Percentiles rank a stretch among this genome's conserved stretches.
These are phyloP conservation scores for Talaromyces liani DNA, from an alignment of 495 filamentous ascomycete genomes.

Conservation along the genomic window DNA sequence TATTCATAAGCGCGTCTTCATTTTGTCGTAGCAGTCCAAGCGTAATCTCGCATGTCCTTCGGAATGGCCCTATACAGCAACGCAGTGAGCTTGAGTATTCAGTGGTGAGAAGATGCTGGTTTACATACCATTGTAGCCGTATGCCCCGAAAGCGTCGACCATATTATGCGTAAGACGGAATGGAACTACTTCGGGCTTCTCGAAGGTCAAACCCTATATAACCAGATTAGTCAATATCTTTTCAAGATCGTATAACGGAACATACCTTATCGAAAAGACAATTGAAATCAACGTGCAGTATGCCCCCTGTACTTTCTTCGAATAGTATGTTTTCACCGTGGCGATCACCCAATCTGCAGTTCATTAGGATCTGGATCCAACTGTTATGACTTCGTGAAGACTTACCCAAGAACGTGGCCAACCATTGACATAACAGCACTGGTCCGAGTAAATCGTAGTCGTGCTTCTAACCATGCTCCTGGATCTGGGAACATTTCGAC, in stretches of 20 bases:
- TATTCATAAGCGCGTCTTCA: constrained; percentile 93
- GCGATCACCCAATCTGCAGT: constrained; percentile 72
- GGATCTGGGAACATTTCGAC: constrained; percentile 90
- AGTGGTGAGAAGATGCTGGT: background rate
- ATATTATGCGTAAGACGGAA: constrained; percentile 98
- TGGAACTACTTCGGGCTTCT: constrained; percentile 91
- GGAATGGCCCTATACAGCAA: constrained; percentile 61
- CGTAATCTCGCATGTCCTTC: constrained; percentile 83
- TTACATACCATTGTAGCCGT: constrained; percentile 64
- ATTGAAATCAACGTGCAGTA: constrained; percentile 98
- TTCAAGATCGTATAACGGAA: background rate
- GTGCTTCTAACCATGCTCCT: constrained; percentile 81
- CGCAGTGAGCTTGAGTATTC: background rate
- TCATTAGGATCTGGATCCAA: background rate
- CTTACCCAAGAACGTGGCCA: constrained; percentile 77
- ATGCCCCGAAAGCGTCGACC: constrained; percentile 90
- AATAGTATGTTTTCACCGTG: constrained; percentile 97
- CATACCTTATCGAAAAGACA: constrained; percentile 91
- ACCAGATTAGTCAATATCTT: constrained; percentile 8
- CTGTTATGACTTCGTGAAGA: background rate
- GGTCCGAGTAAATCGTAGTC: constrained; percentile 86
- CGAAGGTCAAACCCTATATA: constrained; percentile 71
- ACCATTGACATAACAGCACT: constrained; percentile 98
- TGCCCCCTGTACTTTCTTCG: constrained; percentile 87
- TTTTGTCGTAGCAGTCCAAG: constrained; percentile 77